Conservation (phyloP, 2,329 filamentous ascomycete species). For the Stagonosporopsis vannaccii region DNA sequence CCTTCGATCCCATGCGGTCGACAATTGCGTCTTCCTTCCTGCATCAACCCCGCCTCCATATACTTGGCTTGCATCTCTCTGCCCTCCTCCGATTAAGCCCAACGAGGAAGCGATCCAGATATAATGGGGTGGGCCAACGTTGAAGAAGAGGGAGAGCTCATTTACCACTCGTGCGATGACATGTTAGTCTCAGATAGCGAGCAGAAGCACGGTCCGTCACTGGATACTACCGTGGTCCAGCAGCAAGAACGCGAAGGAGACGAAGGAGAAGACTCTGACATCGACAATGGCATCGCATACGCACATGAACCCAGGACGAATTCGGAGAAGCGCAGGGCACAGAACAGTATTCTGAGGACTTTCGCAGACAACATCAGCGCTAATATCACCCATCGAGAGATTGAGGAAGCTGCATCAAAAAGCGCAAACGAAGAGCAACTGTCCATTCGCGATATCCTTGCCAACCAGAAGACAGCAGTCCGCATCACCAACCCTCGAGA, state of each 20-base stretch:
- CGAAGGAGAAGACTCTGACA: constrained; percentile 28
- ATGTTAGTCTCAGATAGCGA: constrained; percentile 11
- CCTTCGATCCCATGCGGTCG: not conserved
- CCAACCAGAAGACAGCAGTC: constrained; percentile 58
- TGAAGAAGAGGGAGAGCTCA: constrained; percentile 28
- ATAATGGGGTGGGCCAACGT: constrained; percentile 30
- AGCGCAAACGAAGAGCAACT: constrained; percentile 56
- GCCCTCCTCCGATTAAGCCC: too few species aligned
- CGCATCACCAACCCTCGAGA: constrained; percentile 83
- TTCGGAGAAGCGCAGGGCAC: constrained; percentile 49
- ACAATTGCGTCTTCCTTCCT: not conserved
- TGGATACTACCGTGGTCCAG: not conserved
- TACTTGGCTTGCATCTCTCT: not conserved
- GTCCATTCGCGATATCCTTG: constrained; percentile 62
- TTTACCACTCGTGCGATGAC: constrained; percentile 24
- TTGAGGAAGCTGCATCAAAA: constrained; percentile 44
- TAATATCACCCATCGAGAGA: constrained; percentile 50
- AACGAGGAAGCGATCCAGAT: not conserved
- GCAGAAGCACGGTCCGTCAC: too few species aligned
- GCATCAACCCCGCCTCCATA: not conserved
- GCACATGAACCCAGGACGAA: constrained; percentile 36
- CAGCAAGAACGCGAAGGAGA: not conserved
- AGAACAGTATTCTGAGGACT: constrained; percentile 53
- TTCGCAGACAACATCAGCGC: constrained; percentile 55
- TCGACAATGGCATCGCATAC: constrained; percentile 33